These are phyloP conservation scores for Boletus edulis DNA, from an alignment of 768 basidiomycete species.

Conservation along the genomic window DNA sequence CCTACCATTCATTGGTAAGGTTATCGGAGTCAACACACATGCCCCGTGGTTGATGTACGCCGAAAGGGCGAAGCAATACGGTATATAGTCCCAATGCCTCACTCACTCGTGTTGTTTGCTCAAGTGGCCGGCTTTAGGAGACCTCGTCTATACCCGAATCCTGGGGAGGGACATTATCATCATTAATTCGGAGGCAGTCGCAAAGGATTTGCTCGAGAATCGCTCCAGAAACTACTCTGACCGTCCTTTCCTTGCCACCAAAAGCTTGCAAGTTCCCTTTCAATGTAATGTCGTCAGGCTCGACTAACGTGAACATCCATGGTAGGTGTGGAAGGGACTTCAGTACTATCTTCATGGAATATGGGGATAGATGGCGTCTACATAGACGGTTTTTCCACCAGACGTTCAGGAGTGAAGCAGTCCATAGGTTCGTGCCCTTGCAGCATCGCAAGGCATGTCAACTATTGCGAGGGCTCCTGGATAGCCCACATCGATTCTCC, in stretches of 20 bases:
- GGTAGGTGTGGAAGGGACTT: conserved; percentile 20
- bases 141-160: conserved; percentile 47
- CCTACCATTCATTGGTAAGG: conserved; percentile 39
- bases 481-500: conserved; percentile 31
- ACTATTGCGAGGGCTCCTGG: conserved; percentile 33
- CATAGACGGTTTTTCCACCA: conserved; percentile 30
- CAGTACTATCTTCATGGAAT: conserved; percentile 25
- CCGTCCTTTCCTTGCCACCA: conserved; percentile 36
- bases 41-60: conserved; percentile 38
- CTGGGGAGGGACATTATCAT: conserved; percentile 46
- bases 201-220: conserved; percentile 45
- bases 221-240: conserved; percentile 51
- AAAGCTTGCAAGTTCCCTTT: conserved; percentile 3
- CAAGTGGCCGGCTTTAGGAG: conserved; percentile 25
- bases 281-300: background rate
- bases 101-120: background rate
- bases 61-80: conserved; percentile 37
- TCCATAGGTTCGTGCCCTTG: conserved; percentile 28
- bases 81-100: conserved; percentile 13
- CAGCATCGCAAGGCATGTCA: conserved; percentile 30
- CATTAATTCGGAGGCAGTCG: conserved; percentile 43
- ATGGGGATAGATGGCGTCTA: conserved; percentile 34
- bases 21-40: conserved; percentile 30
- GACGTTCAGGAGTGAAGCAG: conserved; percentile 21
- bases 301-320: background rate